phyloP scores from a whole-genome alignment of 192 early-diverging fungal genomes.

The Coemansia sp. region DNA sequence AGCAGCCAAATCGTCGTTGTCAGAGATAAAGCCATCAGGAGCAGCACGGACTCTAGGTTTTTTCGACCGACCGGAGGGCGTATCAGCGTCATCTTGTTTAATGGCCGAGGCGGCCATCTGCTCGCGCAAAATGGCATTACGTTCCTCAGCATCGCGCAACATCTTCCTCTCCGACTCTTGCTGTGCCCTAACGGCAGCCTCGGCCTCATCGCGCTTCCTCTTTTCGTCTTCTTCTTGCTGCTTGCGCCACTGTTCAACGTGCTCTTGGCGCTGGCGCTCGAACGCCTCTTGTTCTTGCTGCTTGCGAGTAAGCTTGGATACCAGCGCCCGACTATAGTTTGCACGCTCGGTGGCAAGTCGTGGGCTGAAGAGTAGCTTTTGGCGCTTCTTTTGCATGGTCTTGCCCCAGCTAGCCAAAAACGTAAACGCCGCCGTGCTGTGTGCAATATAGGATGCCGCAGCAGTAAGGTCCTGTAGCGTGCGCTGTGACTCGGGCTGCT shows the following conservation, averaged over 20 bases:
- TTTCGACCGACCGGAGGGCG: background rate
- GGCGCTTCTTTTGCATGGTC: slow-evolving; percentile 44
- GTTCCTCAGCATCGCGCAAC: slow-evolving; percentile 47
- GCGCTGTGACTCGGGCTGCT: slow-evolving; percentile 65
- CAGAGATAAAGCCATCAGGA: slow-evolving; percentile 14
- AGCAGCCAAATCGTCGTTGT: slow-evolving; percentile 16
- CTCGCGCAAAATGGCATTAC: slow-evolving; percentile 51
- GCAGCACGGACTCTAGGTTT: background rate
- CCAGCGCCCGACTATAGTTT: slow-evolving; percentile 62
- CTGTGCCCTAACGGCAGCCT: slow-evolving; percentile 25
- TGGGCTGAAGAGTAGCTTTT: slow-evolving; percentile 61
- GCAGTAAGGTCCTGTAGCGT: slow-evolving; percentile 60
- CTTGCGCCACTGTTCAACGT: slow-evolving; percentile 57
- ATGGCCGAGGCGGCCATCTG: slow-evolving; percentile 45
- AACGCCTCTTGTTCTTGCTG: slow-evolving; percentile 62
- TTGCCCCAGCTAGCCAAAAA: slow-evolving; percentile 39
- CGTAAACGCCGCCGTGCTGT: slow-evolving; percentile 32
- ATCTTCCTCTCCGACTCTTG: slow-evolving; percentile 23
- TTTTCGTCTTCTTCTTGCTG: slow-evolving; percentile 58
- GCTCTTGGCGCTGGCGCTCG: slow-evolving; percentile 59
- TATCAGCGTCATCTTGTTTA: background rate
- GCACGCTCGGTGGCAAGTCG: slow-evolving; percentile 66
- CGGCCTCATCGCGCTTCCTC: slow-evolving; percentile 37
- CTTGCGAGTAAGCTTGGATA: slow-evolving; percentile 59
- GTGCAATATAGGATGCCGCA: slow-evolving; percentile 63